Percentiles rank a stretch among this genome's conserved stretches.
Conservation (phyloP, 2,329 filamentous ascomycete species). For the Cadophora gregata region DNA sequence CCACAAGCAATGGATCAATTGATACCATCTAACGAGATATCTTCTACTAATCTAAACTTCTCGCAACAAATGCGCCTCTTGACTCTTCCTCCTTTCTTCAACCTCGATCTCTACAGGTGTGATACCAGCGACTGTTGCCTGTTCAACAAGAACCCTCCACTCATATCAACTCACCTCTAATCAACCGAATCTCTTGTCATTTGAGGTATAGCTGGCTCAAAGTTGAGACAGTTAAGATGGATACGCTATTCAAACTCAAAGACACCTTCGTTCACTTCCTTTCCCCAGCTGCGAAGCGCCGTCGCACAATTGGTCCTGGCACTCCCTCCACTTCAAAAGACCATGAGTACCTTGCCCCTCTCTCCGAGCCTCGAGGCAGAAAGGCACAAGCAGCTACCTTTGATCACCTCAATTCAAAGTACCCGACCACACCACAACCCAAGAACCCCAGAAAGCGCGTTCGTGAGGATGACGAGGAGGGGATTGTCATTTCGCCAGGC, state of each 20-base stretch:
- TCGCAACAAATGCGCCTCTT: not conserved
- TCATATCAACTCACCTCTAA: not conserved
- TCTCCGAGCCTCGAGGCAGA: slow-evolving; percentile 32
- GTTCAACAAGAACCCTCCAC: slow-evolving; percentile 6
- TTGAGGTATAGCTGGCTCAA: not conserved
- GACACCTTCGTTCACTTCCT: slow-evolving; percentile 40
- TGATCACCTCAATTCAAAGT: slow-evolving; percentile 28
- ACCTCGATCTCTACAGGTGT: slow-evolving; percentile 5
- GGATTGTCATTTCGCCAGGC: slow-evolving; percentile 30
- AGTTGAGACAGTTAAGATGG: slow-evolving; percentile 32
- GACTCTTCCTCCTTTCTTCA: not conserved
- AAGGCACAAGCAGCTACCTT: slow-evolving; percentile 28
- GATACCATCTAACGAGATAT: not conserved
- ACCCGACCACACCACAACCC: slow-evolving; percentile 28
- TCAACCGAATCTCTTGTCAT: not conserved
- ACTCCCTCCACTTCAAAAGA: slow-evolving; percentile 31
- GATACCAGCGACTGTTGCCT: slow-evolving; percentile 9
- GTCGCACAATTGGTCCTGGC: slow-evolving; percentile 39
- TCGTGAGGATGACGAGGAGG: slow-evolving; percentile 35
- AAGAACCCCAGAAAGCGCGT: slow-evolving; percentile 39
- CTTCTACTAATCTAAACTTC: not conserved
- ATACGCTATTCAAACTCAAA: slow-evolving; percentile 39
- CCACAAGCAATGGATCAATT: not conserved
- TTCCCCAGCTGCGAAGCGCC: slow-evolving; percentile 42
- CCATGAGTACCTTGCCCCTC: slow-evolving; percentile 26